phyloP scores from a whole-genome alignment of 495 filamentous ascomycete genomes.

The Apiosordaria backusii region DNA sequence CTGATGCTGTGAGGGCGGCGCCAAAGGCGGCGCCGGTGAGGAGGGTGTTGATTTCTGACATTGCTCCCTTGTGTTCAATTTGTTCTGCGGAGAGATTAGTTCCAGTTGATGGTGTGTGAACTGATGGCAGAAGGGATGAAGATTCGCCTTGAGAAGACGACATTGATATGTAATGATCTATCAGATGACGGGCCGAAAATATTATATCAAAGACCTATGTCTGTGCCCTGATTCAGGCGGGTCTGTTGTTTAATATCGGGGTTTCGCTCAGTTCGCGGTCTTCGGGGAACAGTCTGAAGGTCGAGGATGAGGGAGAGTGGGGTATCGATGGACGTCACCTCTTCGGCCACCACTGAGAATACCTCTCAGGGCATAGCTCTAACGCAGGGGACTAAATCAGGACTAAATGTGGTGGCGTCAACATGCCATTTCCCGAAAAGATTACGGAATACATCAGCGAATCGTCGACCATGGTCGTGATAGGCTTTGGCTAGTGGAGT shows the following conservation, averaged over 20 bases:
- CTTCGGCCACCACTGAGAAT: neutral
- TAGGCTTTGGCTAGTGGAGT: neutral
- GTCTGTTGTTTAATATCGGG: neutral
- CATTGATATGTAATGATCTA: neutral
- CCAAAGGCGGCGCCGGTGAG: conserved; percentile 52
- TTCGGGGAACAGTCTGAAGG: neutral
- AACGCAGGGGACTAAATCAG: neutral
- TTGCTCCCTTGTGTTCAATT: neutral
- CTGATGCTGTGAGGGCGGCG: conserved; percentile 50
- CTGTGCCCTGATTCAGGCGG: neutral
- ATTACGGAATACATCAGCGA: neutral
- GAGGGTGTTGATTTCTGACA: conserved; percentile 27
- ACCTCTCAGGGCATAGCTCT: neutral
- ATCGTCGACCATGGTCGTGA: neutral
- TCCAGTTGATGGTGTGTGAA: neutral
- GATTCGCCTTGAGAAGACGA: neutral
- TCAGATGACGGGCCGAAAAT: neutral
- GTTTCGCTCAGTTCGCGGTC: neutral
- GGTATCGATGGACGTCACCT: neutral
- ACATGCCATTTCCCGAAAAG: neutral
- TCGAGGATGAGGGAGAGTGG: neutral
- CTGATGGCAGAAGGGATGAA: neutral
- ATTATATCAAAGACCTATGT: neutral
- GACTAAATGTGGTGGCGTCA: neutral
- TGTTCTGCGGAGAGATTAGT: neutral